Base-by-base conservation (phyloP, 164 flowering plant species). In the Taxillus chinensis region DNA sequence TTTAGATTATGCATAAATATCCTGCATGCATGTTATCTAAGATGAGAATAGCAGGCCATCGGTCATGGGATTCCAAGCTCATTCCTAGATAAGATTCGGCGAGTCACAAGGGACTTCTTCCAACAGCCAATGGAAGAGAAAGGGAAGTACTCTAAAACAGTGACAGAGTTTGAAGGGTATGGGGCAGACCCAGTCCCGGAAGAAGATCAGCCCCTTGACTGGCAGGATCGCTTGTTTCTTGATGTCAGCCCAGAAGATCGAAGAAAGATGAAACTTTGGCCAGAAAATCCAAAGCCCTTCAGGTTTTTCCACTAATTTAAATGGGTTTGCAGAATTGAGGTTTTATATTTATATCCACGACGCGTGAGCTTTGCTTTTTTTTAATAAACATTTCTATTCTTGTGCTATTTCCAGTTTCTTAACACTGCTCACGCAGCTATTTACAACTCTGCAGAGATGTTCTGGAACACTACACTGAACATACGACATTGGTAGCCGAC, bases 161-260 rank as follows among this genome's bases (percentile, higher is more conserved):
- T 64, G 37, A 59, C 8, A 7, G 75, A 68, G 2, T 59, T 74
- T 49, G 70, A 79, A 72, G 83, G 80, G 0, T 79, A 79, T 61
- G 83, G 83, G 10, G 71, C 59, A 60, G 80, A 74, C 51, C 72
- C 73, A 16, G 62, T 61, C 15, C 74, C 74, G 1, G 71, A n/a
- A 52, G 62, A 67, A 51, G 77, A 71, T 2, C 76, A 74, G 45
- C n/a, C 54, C 7, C 75, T 74, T 7, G 72, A 79, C 67, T 79
- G 83, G 83, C 64, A 69, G 7, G 83, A 79, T 57, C 74, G 80
- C 37, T 14, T 75, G 6, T 71, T 63, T 43, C 74, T 65, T 27
- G 38, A 17, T 3, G 72, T 69, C 0, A 53, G 51, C 41, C 83
- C 83, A 42, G 63, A 67, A 57, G 79, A 77, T 55, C 48, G 13